phyloP scores from a whole-genome alignment of 2,329 filamentous ascomycete genomes.

The Aspergillus sp. region DNA sequence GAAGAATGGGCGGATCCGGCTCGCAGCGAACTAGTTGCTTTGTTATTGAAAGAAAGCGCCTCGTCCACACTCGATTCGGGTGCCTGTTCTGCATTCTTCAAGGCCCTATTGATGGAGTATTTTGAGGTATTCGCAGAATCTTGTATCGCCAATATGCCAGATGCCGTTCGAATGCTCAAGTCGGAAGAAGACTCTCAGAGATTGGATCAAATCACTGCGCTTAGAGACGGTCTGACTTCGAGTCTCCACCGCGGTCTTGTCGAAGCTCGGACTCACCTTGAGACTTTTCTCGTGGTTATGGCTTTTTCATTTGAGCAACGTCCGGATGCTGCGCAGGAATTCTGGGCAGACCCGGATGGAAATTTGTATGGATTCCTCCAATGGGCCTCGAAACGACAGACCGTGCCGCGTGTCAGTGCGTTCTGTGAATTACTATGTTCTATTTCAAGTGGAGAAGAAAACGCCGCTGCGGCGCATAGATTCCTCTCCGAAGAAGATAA shows the following conservation, averaged over 20 bases:
- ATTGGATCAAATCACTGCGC: slow-evolving; percentile 46
- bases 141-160: slow-evolving; percentile 93
- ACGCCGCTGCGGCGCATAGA: slow-evolving; percentile 79
- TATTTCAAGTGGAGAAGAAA: slow-evolving; percentile 77
- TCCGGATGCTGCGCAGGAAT: slow-evolving; percentile 78
- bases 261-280: slow-evolving; percentile 62
- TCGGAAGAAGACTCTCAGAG: slow-evolving; percentile 84
- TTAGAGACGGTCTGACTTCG: slow-evolving; percentile 44
- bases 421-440: slow-evolving; percentile 96
- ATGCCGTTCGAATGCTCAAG: slow-evolving; percentile 81
- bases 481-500: slow-evolving; percentile 86
- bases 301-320: slow-evolving; percentile 87
- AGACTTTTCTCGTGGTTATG: slow-evolving; percentile 88
- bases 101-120: slow-evolving; percentile 71
- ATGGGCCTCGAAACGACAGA: slow-evolving; percentile 93
- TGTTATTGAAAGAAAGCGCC: slow-evolving; percentile 78
- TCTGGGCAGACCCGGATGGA: slow-evolving; percentile 90
- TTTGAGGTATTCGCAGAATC: slow-evolving; percentile 86
- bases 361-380: slow-evolving; percentile 93
- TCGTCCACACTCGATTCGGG: slow-evolving; percentile 66
- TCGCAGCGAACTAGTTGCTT: slow-evolving; percentile 75
- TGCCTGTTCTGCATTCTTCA: slow-evolving; percentile 70
- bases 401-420: slow-evolving; percentile 90
- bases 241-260: slow-evolving; percentile 40
- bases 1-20: slow-evolving; percentile 87